Percentiles rank a stretch among this genome's conserved stretches.
Evolutionary conservation across 164 flowering plant genomes (phyloP).

Genomic region (Liriodendron chinense): DNA sequence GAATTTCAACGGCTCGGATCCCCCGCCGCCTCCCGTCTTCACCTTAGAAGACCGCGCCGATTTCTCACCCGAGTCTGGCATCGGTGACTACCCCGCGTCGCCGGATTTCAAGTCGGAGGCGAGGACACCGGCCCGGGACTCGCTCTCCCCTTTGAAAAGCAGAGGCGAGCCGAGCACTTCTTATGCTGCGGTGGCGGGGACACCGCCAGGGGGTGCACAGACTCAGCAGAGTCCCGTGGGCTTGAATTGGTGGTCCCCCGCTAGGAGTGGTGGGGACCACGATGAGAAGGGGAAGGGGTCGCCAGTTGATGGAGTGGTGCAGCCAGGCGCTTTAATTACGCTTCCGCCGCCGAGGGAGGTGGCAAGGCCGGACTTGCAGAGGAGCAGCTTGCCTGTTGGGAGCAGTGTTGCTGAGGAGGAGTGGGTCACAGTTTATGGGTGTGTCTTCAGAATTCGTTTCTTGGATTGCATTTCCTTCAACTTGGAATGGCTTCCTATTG

Average conservation of each 20-base stretch:
- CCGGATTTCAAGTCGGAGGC: conserved; percentile 61
- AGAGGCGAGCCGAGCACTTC: conserved; percentile 65
- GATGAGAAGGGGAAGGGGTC: conserved; percentile 76
- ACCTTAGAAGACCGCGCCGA: conserved; percentile 87
- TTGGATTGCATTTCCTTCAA: neutral
- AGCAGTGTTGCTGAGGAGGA: conserved; percentile 77
- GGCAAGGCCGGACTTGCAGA: conserved; percentile 86
- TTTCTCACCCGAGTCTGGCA: conserved; percentile 78
- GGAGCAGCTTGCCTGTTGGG: conserved; percentile 51
- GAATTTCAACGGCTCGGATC: conserved; percentile 75
- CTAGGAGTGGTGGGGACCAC: conserved; percentile 37
- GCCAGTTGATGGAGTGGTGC: conserved; percentile 89
- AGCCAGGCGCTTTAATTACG: conserved; percentile 71
- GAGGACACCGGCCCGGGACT: conserved; percentile 48
- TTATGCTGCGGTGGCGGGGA: conserved; percentile 19
- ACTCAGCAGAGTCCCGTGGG: conserved; percentile 50
- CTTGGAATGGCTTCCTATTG: no score
- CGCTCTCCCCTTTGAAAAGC: conserved; percentile 50
- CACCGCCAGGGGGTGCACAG: conserved; percentile 30
- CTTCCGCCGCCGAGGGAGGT: conserved; percentile 92
- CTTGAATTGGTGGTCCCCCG: conserved; percentile 83
- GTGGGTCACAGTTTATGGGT: conserved; percentile 99
- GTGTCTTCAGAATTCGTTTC: conserved; percentile 10
- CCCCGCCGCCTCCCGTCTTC: conserved; percentile 90
- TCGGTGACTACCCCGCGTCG: conserved; percentile 59